phyloP scores from a whole-genome alignment of 2,329 filamentous ascomycete genomes.

The Cordyceps sp. region DNA sequence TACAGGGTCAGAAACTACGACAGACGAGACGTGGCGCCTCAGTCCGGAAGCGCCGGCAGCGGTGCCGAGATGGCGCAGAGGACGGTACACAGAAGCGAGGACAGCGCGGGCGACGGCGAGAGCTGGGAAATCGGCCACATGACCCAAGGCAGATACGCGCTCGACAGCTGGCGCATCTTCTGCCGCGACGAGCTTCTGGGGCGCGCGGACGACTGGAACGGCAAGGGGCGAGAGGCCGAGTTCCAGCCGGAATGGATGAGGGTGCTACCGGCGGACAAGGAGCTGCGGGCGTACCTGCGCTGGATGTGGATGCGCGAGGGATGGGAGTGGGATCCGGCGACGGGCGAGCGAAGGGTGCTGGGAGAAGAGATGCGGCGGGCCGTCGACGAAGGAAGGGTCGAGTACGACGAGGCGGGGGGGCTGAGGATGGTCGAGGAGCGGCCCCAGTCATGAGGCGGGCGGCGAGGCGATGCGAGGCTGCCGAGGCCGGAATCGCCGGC shows the following conservation, averaged over 20 bases:
- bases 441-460: neutral
- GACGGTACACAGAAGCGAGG: neutral
- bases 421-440: conserved; percentile 22
- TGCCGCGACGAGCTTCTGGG: conserved; percentile 65
- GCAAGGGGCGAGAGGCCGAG: conserved; percentile 27
- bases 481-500: too few relatives aligned
- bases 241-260: conserved; percentile 87
- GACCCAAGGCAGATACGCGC: conserved; percentile 64
- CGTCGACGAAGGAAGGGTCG: conserved; percentile 40
- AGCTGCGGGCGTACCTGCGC: conserved; percentile 67
- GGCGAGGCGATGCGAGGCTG: too few relatives aligned
- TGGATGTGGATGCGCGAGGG: conserved; percentile 91
- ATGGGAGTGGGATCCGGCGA: conserved; percentile 62
- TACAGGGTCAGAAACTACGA: conserved; percentile 35
- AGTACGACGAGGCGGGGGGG: conserved; percentile 32
- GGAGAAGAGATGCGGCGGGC: conserved; percentile 34
- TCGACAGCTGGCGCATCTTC: conserved; percentile 90
- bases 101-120: conserved; percentile 10
- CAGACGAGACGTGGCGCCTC: conserved; percentile 13
- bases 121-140: conserved; percentile 78
- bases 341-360: conserved; percentile 43
- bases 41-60: neutral
- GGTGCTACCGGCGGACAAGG: conserved; percentile 70
- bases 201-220: conserved; percentile 48
- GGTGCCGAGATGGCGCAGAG: too few relatives aligned